phyloP scores from a whole-genome alignment of 768 basidiomycete genomes.

The Xerocomellus chrysenteron region DNA sequence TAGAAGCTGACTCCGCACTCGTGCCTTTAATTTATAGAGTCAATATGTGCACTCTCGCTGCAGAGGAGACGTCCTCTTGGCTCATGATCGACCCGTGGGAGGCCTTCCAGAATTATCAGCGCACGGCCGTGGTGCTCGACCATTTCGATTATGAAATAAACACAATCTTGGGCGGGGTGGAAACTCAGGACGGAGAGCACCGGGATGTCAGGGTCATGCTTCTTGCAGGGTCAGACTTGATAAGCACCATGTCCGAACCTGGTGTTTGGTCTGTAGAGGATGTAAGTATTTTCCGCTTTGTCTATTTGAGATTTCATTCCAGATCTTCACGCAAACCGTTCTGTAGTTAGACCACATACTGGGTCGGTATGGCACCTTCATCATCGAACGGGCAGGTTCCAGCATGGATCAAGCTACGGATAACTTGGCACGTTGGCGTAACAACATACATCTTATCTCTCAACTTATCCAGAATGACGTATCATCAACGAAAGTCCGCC shows the following conservation, averaged over 20 bases:
- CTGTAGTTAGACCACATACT: conserved; percentile 93
- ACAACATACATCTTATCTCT: conserved; percentile 87
- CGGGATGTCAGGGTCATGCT: conserved; percentile 85
- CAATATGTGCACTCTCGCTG: conserved; percentile 85
- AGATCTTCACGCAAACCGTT: conserved; percentile 9
- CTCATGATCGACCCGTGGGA: conserved; percentile 99
- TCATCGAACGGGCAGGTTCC: conserved; percentile 93
- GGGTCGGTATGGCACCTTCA: conserved; percentile 90
- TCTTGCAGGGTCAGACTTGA: conserved; percentile 96
- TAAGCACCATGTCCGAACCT: conserved; percentile 97
- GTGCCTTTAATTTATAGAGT: conserved; percentile 47
- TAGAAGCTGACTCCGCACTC: not conserved
- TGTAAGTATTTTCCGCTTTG: conserved; percentile 50
- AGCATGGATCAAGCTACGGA: conserved; percentile 85
- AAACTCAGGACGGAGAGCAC: conserved; percentile 69
- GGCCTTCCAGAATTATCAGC: conserved; percentile 90
- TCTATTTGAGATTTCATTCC: conserved; percentile 9
- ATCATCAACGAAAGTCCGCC: conserved; percentile 88
- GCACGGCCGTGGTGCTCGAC: conserved; percentile 95
- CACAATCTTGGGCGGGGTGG: conserved; percentile 74
- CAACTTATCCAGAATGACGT: conserved; percentile 98
- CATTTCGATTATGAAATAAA: conserved; percentile 97
- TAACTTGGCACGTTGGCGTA: conserved; percentile 69
- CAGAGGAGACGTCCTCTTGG: conserved; percentile 89
- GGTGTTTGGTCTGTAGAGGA: conserved; percentile 96